Conservation (phyloP, 225 moss, liverwort and hornwort species). For the Polytrichum formosum region DNA sequence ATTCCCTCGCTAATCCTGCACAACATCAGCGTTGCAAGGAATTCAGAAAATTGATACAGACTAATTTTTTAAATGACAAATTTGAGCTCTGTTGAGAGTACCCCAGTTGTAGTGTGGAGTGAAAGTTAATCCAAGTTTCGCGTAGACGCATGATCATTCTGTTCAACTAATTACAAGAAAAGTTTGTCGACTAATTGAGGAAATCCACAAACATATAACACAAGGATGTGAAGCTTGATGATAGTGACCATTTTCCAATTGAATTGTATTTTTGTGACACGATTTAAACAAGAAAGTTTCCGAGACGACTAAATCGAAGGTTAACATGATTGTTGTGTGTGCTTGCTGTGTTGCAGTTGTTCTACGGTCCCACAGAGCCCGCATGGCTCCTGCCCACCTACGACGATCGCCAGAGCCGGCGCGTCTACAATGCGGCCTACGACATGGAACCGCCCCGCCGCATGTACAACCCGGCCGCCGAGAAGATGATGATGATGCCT, state of each 20-base stretch:
- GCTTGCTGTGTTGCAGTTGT: conserved; percentile 21
- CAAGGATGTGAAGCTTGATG: not conserved
- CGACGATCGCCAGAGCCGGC: conserved; percentile 13
- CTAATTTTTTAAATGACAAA: no score
- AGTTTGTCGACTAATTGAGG: no score
- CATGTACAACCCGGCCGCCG: not conserved
- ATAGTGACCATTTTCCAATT: not conserved
- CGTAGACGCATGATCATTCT: no score
- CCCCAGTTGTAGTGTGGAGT: no score
- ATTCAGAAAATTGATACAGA: no score
- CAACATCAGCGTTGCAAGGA: no score
- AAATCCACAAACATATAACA: no score
- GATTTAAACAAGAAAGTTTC: not conserved
- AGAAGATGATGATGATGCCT: no score
- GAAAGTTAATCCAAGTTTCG: no score
- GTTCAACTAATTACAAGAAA: no score
- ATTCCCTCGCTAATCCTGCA: no score
- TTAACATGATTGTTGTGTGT: not conserved
- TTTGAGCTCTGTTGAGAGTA: no score
- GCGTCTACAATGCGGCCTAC: conserved; percentile 15
- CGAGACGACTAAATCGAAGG: not conserved
- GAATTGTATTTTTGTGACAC: not conserved
- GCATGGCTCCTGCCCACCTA: conserved; percentile 32
- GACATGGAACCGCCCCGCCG: conserved; percentile 25
- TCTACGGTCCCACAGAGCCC: conserved; percentile 23